Evolutionary conservation across 2,329 filamentous ascomycete genomes (phyloP), one percentile per base, ranked within the genome.

Genomic region (Epichloe sp.): DNA sequence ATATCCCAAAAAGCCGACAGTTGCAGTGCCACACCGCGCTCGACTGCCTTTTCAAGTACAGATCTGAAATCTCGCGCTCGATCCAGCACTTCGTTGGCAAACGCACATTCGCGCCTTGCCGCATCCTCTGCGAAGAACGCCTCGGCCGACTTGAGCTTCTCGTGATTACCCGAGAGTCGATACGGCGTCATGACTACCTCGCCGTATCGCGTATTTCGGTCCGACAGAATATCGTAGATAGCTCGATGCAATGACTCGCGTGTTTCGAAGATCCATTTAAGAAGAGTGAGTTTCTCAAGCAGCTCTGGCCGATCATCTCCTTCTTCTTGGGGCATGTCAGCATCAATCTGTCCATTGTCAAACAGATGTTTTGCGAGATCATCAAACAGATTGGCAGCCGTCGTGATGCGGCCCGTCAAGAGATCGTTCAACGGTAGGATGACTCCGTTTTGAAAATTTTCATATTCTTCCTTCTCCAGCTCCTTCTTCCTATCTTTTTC

Each of bases 1-100:
- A 97, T 95, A 63, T 98, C 93, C 93, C 93, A 98, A 65, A 97
- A 98, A 0, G 91, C 90, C 10, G 85, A 90, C 2, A 96, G 77
- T 68, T 97, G 93, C 51, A 88, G 80, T 64, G 96, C 89, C 11
- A 97, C 88, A 15, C 91, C 93, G 10, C 87, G 82, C 19, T 83
- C 82, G 21, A 95, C 90, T 51, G 93, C 93, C 58, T 83, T 77
- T 63, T 95, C 88, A 34, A 96, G 80, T 6, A 93, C 80, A 45
- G 78, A 76, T 58, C 87, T 77, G 63, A 97, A 90, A 21, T 85
- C 82, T 58, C 87, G 79, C 19, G 84, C 82, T 12, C 93, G 82
- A 56, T 80, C 76, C 35, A 90, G 71, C 0, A 83, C 79, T 57
- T 89, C 86, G 49, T 80, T 77, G 52, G 88, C 82, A 57, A 83